Conservation (phyloP, 176 grass and related monocot species). For the Secale cereale region DNA sequence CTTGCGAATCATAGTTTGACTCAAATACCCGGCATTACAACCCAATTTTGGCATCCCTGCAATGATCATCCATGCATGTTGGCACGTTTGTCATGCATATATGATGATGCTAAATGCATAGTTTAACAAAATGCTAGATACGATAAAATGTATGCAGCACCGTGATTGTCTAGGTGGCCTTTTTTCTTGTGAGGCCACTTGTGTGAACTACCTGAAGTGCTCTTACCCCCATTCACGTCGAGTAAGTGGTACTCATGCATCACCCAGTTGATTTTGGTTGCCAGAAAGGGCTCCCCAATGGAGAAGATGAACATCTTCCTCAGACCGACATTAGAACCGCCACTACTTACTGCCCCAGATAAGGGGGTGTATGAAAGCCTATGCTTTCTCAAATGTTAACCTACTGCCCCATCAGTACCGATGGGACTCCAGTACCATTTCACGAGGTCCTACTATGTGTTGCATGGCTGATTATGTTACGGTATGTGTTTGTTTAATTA, state of each 20-base stretch:
- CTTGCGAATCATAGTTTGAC: slow-evolving; percentile 44
- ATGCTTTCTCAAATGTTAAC: too few species aligned
- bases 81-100: neutral
- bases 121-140: neutral
- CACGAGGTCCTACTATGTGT: too few species aligned
- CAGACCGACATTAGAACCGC: too few species aligned
- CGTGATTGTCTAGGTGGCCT: slow-evolving; percentile 36
- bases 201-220: slow-evolving; percentile 28
- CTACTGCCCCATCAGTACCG: too few species aligned
- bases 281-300: too few species aligned
- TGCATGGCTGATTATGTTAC: too few species aligned
- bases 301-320: too few species aligned
- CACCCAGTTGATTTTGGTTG: too few species aligned
- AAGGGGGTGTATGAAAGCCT: too few species aligned
- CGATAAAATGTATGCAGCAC: neutral
- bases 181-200: slow-evolving; percentile 39
- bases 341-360: too few species aligned
- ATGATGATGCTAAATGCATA: neutral
- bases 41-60: slow-evolving; percentile 72
- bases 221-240: slow-evolving; percentile 38
- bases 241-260: slow-evolving; percentile 54
- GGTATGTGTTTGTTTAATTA: too few species aligned
- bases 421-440: too few species aligned
- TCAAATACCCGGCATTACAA: slow-evolving; percentile 72
- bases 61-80: slow-evolving; percentile 26